Evolutionary conservation across 2,329 filamentous ascomycete species (phyloP).

Genomic region (Phaeoacremonium minimum): DNA sequence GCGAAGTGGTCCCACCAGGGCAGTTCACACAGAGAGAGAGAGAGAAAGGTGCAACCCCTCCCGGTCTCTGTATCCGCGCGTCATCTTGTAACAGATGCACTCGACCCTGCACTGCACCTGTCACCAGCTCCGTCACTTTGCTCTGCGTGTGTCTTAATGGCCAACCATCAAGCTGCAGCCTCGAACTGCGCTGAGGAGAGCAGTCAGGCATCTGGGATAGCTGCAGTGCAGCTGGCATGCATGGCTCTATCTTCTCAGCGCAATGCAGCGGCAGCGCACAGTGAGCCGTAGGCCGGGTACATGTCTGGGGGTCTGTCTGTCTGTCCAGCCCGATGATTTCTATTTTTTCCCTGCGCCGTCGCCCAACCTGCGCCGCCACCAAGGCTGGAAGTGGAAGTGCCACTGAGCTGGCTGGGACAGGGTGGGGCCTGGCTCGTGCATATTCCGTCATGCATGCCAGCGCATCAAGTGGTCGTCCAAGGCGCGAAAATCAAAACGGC

Average conservation of each 20-base stretch:
- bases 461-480: slow-evolving; percentile 44
- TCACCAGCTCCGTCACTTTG: slow-evolving; percentile 1
- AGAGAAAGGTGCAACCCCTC: no score
- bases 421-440: slow-evolving; percentile 46
- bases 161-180: slow-evolving; percentile 1
- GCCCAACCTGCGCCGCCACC: slow-evolving; percentile 11
- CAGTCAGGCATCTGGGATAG: slow-evolving; percentile 4
- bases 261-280: slow-evolving; percentile 4
- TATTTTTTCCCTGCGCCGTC: slow-evolving; percentile 2
- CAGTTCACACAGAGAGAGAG: no score
- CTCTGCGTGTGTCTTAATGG: slow-evolving; percentile 1
- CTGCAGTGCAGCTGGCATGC: slow-evolving; percentile 6
- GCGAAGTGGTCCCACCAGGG: no score
- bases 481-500: slow-evolving; percentile 32
- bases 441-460: slow-evolving; percentile 58
- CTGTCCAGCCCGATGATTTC: slow-evolving; percentile 7
- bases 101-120: slow-evolving; percentile 3
- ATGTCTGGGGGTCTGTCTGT: no score
- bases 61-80: slow-evolving; percentile 5
- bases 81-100: slow-evolving; percentile 8
- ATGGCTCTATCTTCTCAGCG: slow-evolving; percentile 5
- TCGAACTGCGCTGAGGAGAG: slow-evolving; percentile 4
- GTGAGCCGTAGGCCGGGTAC: no score
- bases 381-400: slow-evolving; percentile 14
- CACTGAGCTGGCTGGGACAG: slow-evolving; percentile 38